A percentile compares a stretch with the other conserved stretches of the same genome.
Conservation (phyloP, 768 basidiomycete genomes). For the Arthromyces matolae region DNA sequence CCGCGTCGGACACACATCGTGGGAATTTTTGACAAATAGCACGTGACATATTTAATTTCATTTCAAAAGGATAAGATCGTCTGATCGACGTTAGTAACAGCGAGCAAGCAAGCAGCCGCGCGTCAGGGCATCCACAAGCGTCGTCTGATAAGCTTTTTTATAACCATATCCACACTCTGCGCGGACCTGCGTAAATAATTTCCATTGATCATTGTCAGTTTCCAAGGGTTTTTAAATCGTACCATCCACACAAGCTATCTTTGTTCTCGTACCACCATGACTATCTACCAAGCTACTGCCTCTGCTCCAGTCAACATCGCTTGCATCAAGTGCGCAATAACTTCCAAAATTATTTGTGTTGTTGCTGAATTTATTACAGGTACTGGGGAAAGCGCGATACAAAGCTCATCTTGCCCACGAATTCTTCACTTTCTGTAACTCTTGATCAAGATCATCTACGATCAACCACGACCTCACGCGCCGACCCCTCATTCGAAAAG, state of each 20-base stretch:
- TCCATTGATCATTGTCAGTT: constrained; percentile 13
- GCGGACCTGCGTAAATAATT: constrained; percentile 2
- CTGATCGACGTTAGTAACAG: constrained; percentile 2
- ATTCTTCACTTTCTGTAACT: constrained; percentile 97
- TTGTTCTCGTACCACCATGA: constrained; percentile 38
- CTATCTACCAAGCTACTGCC: constrained; percentile 77
- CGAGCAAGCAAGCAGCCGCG: not conserved
- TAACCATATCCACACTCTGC: not conserved
- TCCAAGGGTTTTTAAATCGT: constrained; percentile 3
- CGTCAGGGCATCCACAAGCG: too few relatives aligned
- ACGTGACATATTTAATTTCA: constrained; percentile 10
- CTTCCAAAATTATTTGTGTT: constrained; percentile 5
- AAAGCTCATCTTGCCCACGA: constrained; percentile 91
- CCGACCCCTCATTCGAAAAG: constrained; percentile 65
- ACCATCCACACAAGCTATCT: constrained; percentile 10
- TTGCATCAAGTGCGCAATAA: constrained; percentile 77
- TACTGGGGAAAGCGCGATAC: constrained; percentile 99
- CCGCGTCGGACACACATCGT: constrained; percentile 16
- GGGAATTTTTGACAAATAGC: constrained; percentile 17
- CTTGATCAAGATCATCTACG: constrained; percentile 94
- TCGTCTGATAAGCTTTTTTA: not conserved
- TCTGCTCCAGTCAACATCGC: constrained; percentile 97
- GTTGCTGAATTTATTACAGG: constrained; percentile 37
- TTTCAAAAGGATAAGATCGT: too few relatives aligned
- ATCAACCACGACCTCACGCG: constrained; percentile 89